Base-by-base conservation (phyloP, 2,329 filamentous ascomycete genomes). In the Knufia petricola region DNA sequence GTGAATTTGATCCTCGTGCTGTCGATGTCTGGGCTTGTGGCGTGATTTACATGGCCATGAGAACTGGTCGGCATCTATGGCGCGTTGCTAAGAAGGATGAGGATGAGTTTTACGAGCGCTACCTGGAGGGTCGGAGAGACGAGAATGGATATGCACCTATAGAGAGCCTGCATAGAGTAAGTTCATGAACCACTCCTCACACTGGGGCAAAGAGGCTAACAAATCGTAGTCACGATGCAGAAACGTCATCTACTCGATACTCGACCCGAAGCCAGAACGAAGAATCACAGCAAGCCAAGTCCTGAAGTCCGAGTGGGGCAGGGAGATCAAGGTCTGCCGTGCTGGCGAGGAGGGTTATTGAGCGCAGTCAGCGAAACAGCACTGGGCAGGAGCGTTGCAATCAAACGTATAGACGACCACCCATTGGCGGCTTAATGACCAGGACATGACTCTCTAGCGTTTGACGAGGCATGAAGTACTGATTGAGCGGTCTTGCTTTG, bases 41-140 rank as follows among this genome's bases (percentile, higher is more conserved):
- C 63, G 92, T 98, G 45, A 98, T 98, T 52, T 98, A 98, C 71
- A 98, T 98, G 92, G 92, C 92, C 12, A 98, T 98, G 92, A 79
- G 92, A 50, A 96, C 90, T 1, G 92, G 92, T 4, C 79, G 92
- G 46, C 92, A 98, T 66, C 74, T 98, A 7, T 98, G 92, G 92
- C 84, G 89, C 48, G 81, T 95, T n/a, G 92, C 92, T 4, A 90
- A 90, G 67, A 94, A 88, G 68, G 89, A 94, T 48, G 90, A 96
- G 57, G 92, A 98, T 61, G 92, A 96, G 62, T 98, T 96, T 60
- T 98, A 95, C 64, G 85, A 86, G 55, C 84, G 88, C 36, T 98
- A 98, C 63, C 77, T 98, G 3, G 85, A 94, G 63, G 92, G 92
- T 24, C 81, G 92, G 46, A 84, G 87, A 63, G 88, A 95, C 58